Base-by-base conservation (phyloP, 441 rosid genomes). In the Populus hybrid region DNA sequence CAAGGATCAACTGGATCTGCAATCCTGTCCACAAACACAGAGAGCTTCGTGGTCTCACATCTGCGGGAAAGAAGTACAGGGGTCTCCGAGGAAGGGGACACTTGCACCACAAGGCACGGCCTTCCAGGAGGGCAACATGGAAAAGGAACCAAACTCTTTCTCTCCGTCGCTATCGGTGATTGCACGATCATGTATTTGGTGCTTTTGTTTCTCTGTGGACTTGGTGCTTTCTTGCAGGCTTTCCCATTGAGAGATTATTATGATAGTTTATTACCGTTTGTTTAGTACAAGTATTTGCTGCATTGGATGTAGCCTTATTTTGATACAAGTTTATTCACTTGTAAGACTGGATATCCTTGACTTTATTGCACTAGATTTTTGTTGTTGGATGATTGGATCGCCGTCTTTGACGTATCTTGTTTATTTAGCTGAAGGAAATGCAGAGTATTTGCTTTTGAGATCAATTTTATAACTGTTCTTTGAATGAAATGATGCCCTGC, bases 121-220 rank as follows among this genome's bases (percentile, higher is more conserved):
- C 97, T 64, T 89, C 96, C 19, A 92, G 97, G 78, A 87, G 98
- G 73, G 98, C 97, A 38, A 94, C 92, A 82, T 94, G 98, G 98
- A 94, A 94, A 90, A 86, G 87, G 67, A 92, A 92, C 91, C 91
- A 89, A 82, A 84, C 86, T 7, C 79, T 91, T 0, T 85, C 89
- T 59, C 97, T 92, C 24, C 94, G 91, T n/a, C 93, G 97, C 40
- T 94, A 92, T 80, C 95, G 95, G 10, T 93, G 83, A 90, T 76
- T 50, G 63, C 16, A 38, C 69, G 71, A 42, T 14, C 19, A 46
- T 46, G 16, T 21, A 63, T 23, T 61, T 61, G 65, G 66, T 10
- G 28, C 14, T 63, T 23, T 21, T 23, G 66, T 9, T 63, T 63
- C 10, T 8, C 14, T 3, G 66, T 1, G 14, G 28, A 21, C 26